These are phyloP conservation scores for Penstemon davidsonii DNA, from an alignment of 257 asterid genomes.

Conservation along the genomic window DNA sequence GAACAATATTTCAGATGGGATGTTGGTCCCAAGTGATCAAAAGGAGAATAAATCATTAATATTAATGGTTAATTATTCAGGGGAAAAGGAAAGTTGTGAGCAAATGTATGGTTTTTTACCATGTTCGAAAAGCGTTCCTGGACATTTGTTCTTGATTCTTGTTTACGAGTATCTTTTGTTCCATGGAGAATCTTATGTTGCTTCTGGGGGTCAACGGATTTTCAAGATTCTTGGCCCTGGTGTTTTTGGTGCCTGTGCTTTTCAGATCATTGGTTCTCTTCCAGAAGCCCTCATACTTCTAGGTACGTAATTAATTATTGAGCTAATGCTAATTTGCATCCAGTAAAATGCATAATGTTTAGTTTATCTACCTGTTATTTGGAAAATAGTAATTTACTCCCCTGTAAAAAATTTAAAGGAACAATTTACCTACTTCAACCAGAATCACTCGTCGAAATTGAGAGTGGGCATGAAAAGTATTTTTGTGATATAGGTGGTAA, in stretches of 20 bases:
- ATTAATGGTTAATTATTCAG: constrained; percentile 11
- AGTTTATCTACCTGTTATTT: not conserved
- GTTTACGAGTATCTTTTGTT: constrained; percentile 53
- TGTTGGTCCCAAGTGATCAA: not conserved
- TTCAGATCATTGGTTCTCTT: too few relatives aligned
- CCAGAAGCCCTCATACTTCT: constrained; percentile 38
- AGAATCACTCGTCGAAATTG: too few relatives aligned
- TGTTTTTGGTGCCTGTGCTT: constrained; percentile 55
- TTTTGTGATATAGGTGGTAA: too few relatives aligned
- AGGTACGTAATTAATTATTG: constrained; percentile 29
- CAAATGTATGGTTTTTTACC: constrained; percentile 61
- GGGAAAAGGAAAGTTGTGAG: constrained; percentile 24
- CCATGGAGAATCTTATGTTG: constrained; percentile 55
- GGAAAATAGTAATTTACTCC: too few relatives aligned
- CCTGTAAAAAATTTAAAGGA: too few relatives aligned
- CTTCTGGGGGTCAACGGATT: constrained; percentile 48
- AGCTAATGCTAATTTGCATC: too few relatives aligned
- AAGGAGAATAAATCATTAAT: not conserved
- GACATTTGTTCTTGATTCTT: constrained; percentile 52
- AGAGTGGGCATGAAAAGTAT: too few relatives aligned
- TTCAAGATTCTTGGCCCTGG: constrained; percentile 72
- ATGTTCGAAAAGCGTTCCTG: constrained; percentile 41
- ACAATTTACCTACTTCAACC: too few relatives aligned
- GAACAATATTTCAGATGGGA: constrained; percentile 23
- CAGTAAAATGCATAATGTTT: too few relatives aligned